Percentiles rank a stretch among this genome's conserved stretches.
Conservation (phyloP, 2,329 filamentous ascomycete species). For the Alternaria sp. region DNA sequence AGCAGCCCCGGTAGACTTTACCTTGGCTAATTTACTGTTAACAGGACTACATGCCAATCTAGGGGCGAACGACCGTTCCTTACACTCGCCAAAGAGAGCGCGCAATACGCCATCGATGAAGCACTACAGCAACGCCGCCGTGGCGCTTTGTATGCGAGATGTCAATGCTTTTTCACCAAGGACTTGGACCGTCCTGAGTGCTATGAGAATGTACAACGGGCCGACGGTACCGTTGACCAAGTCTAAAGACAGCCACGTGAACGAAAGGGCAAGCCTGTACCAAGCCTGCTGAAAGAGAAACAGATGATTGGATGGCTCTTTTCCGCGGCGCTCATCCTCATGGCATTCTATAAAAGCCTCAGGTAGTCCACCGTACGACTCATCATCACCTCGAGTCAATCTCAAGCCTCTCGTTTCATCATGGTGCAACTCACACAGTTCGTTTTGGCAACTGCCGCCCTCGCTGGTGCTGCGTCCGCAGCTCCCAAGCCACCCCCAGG, state of each 20-base stretch:
- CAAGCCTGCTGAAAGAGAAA: slow-evolving; percentile 9
- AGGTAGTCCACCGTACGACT: background rate
- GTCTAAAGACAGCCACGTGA: background rate
- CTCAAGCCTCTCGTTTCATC: slow-evolving; percentile 5
- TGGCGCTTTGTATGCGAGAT: background rate
- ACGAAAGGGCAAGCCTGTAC: background rate
- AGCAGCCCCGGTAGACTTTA: slow-evolving; percentile 5
- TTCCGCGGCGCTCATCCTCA: background rate
- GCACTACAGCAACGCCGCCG: background rate
- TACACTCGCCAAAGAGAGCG: background rate
- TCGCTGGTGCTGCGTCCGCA: slow-evolving; percentile 25
- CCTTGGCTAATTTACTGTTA: slow-evolving; percentile 25
- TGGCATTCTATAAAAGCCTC: slow-evolving; percentile 13
- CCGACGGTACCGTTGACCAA: slow-evolving; percentile 23
- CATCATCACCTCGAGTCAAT: slow-evolving; percentile 3
- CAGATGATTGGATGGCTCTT: slow-evolving; percentile 8
- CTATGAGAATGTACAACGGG: slow-evolving; percentile 8
- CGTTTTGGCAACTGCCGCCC: slow-evolving; percentile 28
- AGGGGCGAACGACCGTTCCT: slow-evolving; percentile 12
- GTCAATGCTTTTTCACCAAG: slow-evolving; percentile 14
- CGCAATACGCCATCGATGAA: background rate
- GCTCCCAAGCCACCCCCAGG: slow-evolving; percentile 16
- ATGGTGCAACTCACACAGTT: slow-evolving; percentile 37
- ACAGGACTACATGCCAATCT: slow-evolving; percentile 9
- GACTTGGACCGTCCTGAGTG: slow-evolving; percentile 4